Evolutionary conservation across 371 early-diverging fungal species (phyloP), one percentile per base, ranked within the genome.

Genomic region (Mucor irregularis): DNA sequence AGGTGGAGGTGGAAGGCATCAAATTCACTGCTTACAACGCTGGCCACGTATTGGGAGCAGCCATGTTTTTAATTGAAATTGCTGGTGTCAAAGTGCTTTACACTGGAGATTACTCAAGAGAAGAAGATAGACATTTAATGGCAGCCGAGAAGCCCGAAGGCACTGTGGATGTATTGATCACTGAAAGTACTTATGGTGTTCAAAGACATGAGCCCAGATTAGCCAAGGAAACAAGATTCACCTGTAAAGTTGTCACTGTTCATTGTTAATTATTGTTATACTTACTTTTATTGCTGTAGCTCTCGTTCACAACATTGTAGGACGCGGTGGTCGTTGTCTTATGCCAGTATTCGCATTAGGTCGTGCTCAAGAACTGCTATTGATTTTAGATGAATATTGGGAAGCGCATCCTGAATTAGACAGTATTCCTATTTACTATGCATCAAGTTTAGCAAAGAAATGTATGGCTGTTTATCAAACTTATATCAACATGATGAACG

Each of bases 341-440:
- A 88, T 99, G 64, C 99, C 99, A 1, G 99, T 99, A 19, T 99
- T 99, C 77, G 99, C 99, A 0, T 74, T 99, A 26, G 99, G 99
- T 9, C 85, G 99, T 59, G 99, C 99, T 0, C 99, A 99, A 73
- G 99, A 99, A 71, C 75, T 99, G 25, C 81, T 99, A 30, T 76
- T 99, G 57, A 99, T 99, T 74, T 79, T 99, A 50, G 99, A 99
- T 68, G 99, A 99, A 71, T 97, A 98, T 72, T 99, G 99, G 99
- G 89, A 92, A 53, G 85, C 89, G 4, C 92, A 99, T 67, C 90
- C 93, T 8, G 97, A 97, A 64, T 80, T 99, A 28, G 96, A 97
- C 45, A 84, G 83, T 29, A 89, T 99, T 14, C 99, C 99, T 0
- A 95, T 99, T 43, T 99, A 97, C 64, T 99, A 99, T 78, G 99